A percentile compares a stretch with the other conserved stretches of the same genome.
Conservation (phyloP, 768 basidiomycete genomes). For the Tephrocybe rancida region DNA sequence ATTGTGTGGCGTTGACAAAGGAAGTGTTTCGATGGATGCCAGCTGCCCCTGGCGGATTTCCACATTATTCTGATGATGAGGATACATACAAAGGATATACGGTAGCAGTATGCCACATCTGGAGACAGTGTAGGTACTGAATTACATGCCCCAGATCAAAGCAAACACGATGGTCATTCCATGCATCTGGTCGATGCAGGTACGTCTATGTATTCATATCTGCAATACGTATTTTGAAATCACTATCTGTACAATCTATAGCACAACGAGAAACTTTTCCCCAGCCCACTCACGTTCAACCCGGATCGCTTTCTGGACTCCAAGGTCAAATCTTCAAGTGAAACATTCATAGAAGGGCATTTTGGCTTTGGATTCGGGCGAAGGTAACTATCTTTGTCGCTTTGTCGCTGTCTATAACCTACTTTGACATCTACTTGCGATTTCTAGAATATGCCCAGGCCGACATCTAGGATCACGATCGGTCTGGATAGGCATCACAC, state of each 20-base stretch:
- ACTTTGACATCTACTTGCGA: neutral
- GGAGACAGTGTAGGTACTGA: neutral
- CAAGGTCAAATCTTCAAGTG: neutral
- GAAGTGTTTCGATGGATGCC: conserved; percentile 19
- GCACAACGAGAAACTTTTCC: conserved; percentile 3
- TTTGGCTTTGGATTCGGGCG: conserved; percentile 6
- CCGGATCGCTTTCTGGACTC: conserved; percentile 4
- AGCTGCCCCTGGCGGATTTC: conserved; percentile 13
- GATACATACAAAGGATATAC: conserved; percentile 20
- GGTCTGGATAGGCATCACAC: conserved; percentile 8
- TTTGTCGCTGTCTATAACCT: neutral
- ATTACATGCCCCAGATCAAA: neutral
- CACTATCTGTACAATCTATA: neutral
- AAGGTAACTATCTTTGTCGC: neutral
- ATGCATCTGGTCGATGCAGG: conserved; percentile 8
- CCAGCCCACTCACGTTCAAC: neutral
- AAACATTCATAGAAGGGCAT: conserved; percentile 5
- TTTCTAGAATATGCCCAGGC: conserved; percentile 4
- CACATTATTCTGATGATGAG: conserved; percentile 15
- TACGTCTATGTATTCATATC: neutral
- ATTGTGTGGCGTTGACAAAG: conserved; percentile 10
- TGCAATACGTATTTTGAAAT: neutral
- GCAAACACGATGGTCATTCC: conserved; percentile 5
- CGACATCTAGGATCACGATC: conserved; percentile 9
- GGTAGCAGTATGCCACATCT: neutral